Conservation (phyloP, 495 filamentous ascomycete species). For the Penicillium daleae region DNA sequence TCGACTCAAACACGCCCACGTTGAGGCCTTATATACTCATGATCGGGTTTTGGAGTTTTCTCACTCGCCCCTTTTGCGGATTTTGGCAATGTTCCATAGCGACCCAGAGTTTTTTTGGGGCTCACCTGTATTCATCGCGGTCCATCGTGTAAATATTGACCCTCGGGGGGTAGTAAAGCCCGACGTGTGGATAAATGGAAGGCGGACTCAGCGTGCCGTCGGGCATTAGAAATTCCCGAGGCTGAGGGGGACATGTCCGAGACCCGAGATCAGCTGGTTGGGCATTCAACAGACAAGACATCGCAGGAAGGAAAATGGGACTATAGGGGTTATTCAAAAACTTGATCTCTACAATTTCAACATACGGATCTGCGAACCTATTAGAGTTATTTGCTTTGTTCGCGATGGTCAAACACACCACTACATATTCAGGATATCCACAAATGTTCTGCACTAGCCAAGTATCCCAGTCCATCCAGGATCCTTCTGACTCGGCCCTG, state of each 20-base stretch:
- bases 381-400: not conserved
- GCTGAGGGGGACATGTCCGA: not conserved
- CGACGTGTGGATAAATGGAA: not conserved
- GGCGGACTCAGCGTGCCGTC: too few relatives aligned
- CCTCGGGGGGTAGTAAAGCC: not conserved
- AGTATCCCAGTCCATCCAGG: not conserved
- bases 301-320: not conserved
- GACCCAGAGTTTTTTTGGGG: not conserved
- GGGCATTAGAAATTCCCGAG: constrained; percentile 6
- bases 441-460: not conserved
- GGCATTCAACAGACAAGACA: not conserved
- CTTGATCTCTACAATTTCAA: not conserved
- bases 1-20: not conserved
- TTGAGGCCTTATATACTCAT: not conserved
- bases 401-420: not conserved
- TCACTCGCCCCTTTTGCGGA: not conserved
- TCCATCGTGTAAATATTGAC: not conserved
- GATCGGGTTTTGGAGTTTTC: not conserved
- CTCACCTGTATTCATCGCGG: not conserved
- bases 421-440: not conserved
- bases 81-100: not conserved
- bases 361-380: not conserved
- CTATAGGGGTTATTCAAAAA: not conserved
- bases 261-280: not conserved
- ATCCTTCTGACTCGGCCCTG: not conserved